These are phyloP conservation scores for Neurospora sp. DNA, from an alignment of 495 filamentous ascomycete species.

Conservation along the genomic window DNA sequence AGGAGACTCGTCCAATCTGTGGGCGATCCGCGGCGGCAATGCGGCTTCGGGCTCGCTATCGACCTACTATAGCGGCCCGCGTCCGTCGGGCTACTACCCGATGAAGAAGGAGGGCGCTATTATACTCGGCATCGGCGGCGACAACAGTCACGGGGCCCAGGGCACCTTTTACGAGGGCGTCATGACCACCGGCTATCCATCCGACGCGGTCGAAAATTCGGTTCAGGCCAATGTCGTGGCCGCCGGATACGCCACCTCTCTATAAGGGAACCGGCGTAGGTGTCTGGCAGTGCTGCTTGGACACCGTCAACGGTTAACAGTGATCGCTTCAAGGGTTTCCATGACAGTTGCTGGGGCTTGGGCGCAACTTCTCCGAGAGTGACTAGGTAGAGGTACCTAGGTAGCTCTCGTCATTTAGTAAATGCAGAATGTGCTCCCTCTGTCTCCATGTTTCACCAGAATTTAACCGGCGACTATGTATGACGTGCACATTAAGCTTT, in stretches of 20 bases:
- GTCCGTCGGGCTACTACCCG: not conserved
- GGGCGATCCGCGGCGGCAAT: slow-evolving; percentile 46
- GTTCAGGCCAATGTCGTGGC: slow-evolving; percentile 48
- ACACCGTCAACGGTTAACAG: too few relatives aligned
- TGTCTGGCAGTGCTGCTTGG: too few relatives aligned
- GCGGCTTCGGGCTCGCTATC: slow-evolving; percentile 43
- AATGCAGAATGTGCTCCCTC: too few relatives aligned
- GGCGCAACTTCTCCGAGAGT: too few relatives aligned
- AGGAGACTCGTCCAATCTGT: slow-evolving; percentile 34
- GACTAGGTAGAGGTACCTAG: too few relatives aligned
- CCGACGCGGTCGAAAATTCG: slow-evolving; percentile 32
- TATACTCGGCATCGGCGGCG: slow-evolving; percentile 20
- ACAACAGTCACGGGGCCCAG: slow-evolving; percentile 8
- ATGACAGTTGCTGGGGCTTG: too few relatives aligned
- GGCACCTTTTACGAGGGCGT: not conserved
- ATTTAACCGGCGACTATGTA: too few relatives aligned
- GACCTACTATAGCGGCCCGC: slow-evolving; percentile 46
- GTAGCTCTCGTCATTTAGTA: too few relatives aligned
- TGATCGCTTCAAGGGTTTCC: not conserved
- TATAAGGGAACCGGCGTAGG: not conserved
- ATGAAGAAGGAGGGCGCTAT: not conserved
- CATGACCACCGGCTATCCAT: not conserved
- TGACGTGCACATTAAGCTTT: too few relatives aligned
- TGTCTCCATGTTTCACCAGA: too few relatives aligned
- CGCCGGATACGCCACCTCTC: slow-evolving; percentile 9